A percentile compares a stretch with the other conserved stretches of the same genome.
phyloP scores from a whole-genome alignment of 345 rosid genomes.

The Arabidopsis arenosa region DNA sequence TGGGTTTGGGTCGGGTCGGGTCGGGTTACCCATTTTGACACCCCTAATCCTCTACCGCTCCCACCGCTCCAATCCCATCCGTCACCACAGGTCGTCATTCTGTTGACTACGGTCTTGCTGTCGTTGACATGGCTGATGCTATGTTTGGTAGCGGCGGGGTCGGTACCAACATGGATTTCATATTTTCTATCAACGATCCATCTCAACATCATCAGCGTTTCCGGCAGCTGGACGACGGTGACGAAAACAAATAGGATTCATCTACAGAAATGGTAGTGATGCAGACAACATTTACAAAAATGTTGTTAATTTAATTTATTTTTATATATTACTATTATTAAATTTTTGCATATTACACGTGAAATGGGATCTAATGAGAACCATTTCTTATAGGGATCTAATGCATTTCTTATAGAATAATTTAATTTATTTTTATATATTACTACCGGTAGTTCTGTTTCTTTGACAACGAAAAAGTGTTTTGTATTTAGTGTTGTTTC shows the following conservation, averaged over 20 bases:
- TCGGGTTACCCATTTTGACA: no score
- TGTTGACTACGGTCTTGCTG: slow-evolving; percentile 20
- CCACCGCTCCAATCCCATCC: slow-evolving; percentile 9
- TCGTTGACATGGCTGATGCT: slow-evolving; percentile 28
- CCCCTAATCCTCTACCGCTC: not conserved
- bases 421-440: no score
- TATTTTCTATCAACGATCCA: slow-evolving; percentile 28
- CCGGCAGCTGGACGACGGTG: not conserved
- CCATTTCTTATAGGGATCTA: not conserved
- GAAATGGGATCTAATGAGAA: slow-evolving; percentile 8
- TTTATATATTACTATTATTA: not conserved
- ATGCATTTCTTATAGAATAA: no score
- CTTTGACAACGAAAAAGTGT: not conserved
- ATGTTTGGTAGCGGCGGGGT: slow-evolving; percentile 28
- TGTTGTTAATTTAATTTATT: not conserved
- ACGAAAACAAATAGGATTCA: not conserved
- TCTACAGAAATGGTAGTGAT: not conserved
- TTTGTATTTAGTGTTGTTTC: slow-evolving; percentile 7
- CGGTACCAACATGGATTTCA: slow-evolving; percentile 33
- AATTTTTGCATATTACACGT: slow-evolving; percentile 12
- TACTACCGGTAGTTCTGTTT: not conserved
- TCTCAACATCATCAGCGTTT: slow-evolving; percentile 26
- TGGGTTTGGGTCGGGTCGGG: no score
- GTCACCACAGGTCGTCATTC: slow-evolving; percentile 16
- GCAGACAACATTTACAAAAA: no score